Evolutionary conservation across 257 asterid genomes (phyloP).

Genomic region (Przewalskia tangutica): DNA sequence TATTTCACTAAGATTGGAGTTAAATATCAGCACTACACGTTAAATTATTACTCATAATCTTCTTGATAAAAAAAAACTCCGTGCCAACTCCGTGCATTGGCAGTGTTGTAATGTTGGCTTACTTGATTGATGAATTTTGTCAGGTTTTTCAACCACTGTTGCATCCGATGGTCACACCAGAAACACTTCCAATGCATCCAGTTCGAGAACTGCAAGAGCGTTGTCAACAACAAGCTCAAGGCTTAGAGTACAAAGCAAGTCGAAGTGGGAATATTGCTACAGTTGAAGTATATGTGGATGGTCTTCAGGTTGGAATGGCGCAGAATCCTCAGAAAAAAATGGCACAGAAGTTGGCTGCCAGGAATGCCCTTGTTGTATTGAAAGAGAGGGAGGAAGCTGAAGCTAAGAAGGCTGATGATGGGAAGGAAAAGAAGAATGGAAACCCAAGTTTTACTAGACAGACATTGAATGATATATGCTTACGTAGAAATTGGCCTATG

Average conservation of each 20-base stretch:
- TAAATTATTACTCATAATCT: neutral
- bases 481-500: conserved; percentile 98
- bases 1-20: too few species aligned
- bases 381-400: conserved; percentile 70
- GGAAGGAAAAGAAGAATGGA: conserved; percentile 55
- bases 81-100: too few species aligned
- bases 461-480: conserved; percentile 85
- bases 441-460: conserved; percentile 86
- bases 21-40: too few species aligned
- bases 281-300: conserved; percentile 85
- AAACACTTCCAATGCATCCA: conserved; percentile 99
- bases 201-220: conserved; percentile 96
- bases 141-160: conserved; percentile 90
- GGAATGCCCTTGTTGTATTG: conserved; percentile 83
- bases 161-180: conserved; percentile 97
- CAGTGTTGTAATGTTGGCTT: neutral
- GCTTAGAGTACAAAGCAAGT: conserved; percentile 83
- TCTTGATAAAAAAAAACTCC: too few species aligned
- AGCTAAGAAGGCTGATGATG: conserved; percentile 41
- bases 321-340: conserved; percentile 92
- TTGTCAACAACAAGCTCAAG: conserved; percentile 97
- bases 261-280: conserved; percentile 80
- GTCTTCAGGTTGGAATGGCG: conserved; percentile 77
- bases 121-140: neutral
- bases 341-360: conserved; percentile 98